A percentile compares a stretch with the other conserved stretches of the same genome.
Conservation (phyloP, 441 rosid species). For the Mallotus japonicus region DNA sequence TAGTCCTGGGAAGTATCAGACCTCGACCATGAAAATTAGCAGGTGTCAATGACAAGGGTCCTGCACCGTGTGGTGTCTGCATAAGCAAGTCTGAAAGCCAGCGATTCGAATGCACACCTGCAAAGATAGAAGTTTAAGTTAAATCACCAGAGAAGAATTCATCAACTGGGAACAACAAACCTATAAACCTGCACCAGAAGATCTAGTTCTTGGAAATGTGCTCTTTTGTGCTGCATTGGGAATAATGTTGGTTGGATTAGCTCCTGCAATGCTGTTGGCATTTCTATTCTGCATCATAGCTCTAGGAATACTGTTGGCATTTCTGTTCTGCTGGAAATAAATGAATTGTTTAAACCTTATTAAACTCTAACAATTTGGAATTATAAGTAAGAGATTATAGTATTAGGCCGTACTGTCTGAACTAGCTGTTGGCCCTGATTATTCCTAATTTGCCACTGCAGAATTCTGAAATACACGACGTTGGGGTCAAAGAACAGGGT, state of each 20-base stretch:
- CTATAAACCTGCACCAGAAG: slow-evolving; percentile 22
- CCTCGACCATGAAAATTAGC: slow-evolving; percentile 14
- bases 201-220: slow-evolving; percentile 17
- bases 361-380: neutral
- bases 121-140: neutral
- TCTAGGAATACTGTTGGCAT: slow-evolving; percentile 12
- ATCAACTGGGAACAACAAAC: neutral
- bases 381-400: neutral
- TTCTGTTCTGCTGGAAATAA: slow-evolving; percentile 12
- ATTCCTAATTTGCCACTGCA: slow-evolving; percentile 15
- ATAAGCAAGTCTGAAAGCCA: slow-evolving; percentile 19
- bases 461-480: slow-evolving; percentile 26
- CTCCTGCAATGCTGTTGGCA: slow-evolving; percentile 13
- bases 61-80: slow-evolving; percentile 24
- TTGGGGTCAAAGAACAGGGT: neutral
- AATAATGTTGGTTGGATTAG: slow-evolving; percentile 13
- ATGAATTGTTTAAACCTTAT: neutral
- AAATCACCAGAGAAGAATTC: too few relatives aligned
- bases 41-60: slow-evolving; percentile 11
- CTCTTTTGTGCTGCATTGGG: slow-evolving; percentile 14
- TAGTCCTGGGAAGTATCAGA: slow-evolving; percentile 14
- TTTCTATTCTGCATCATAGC: slow-evolving; percentile 9
- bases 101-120: slow-evolving; percentile 9
- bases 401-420: slow-evolving; percentile 2
- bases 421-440: slow-evolving; percentile 4